Evolutionary conservation across 2,329 filamentous ascomycete species (phyloP).

Genomic region (Verticillium albo-atrum): DNA sequence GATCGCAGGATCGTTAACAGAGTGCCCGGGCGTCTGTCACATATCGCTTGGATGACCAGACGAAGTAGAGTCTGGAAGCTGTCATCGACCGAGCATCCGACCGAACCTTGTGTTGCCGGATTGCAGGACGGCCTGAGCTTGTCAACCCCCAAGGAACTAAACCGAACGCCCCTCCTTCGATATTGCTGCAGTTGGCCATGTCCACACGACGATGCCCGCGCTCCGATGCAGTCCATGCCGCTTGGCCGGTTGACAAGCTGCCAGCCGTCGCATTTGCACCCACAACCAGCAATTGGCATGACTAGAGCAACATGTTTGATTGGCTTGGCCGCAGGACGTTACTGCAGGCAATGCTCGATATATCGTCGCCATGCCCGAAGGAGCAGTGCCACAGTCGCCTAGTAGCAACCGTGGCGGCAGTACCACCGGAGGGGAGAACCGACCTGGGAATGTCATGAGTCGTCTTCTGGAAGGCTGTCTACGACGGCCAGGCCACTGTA

Average conservation of each 20-base stretch:
- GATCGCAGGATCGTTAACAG: background rate
- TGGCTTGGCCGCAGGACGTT: background rate
- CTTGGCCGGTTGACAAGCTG: background rate
- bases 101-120: background rate
- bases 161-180: background rate
- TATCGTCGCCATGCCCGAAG: background rate
- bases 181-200: background rate
- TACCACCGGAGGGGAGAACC: background rate
- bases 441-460: background rate
- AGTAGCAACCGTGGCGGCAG: background rate
- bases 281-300: background rate
- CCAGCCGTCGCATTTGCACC: background rate
- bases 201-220: background rate
- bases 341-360: background rate
- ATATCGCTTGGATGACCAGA: background rate
- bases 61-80: background rate
- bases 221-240: background rate
- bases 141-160: background rate
- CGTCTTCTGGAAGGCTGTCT: background rate
- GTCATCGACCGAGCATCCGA: background rate
- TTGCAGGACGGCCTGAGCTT: background rate
- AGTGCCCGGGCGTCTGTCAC: background rate
- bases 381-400: background rate
- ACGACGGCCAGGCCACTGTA: background rate
- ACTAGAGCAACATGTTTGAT: background rate